Conservation (phyloP, 2,329 filamentous ascomycete genomes). For the Fusarium poae region DNA sequence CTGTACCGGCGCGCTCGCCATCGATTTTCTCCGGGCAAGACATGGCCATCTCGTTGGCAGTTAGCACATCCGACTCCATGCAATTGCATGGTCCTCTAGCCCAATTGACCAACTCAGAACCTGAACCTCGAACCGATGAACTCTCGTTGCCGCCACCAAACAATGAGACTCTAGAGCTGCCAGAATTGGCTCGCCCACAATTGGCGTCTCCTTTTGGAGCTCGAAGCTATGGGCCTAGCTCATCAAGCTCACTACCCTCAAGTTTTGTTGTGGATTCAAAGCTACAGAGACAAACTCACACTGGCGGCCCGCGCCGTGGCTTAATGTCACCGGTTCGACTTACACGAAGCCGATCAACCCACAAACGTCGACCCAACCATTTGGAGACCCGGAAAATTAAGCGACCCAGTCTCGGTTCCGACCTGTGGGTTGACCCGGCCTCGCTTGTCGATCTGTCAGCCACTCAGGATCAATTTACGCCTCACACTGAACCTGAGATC, state of each 20-base stretch:
- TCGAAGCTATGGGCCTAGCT: constrained; percentile 73
- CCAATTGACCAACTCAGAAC: constrained; percentile 64
- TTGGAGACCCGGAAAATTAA: constrained; percentile 63
- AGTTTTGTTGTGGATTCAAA: constrained; percentile 52
- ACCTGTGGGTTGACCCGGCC: constrained; percentile 65
- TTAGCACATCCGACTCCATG: constrained; percentile 75
- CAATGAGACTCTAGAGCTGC: constrained; percentile 42
- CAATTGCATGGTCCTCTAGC: constrained; percentile 72
- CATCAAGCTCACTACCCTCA: constrained; percentile 63
- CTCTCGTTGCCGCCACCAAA: constrained; percentile 40
- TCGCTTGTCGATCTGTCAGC: constrained; percentile 43
- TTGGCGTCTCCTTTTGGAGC: constrained; percentile 69
- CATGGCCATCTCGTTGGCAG: constrained; percentile 72
- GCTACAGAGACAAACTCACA: constrained; percentile 61
- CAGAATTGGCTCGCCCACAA: constrained; percentile 51
- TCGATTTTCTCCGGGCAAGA: constrained; percentile 71
- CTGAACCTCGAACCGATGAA: constrained; percentile 40
- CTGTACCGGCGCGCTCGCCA: constrained; percentile 60
- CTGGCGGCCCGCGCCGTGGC: constrained; percentile 62
- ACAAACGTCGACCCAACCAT: constrained; percentile 67
- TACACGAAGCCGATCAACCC: constrained; percentile 64
- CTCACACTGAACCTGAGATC: constrained; percentile 38
- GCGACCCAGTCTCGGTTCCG: constrained; percentile 67
- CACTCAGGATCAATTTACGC: constrained; percentile 52
- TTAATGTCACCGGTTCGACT: constrained; percentile 68